Conservation (phyloP, 2,329 filamentous ascomycete genomes). For the Harringtonia lauricola region DNA sequence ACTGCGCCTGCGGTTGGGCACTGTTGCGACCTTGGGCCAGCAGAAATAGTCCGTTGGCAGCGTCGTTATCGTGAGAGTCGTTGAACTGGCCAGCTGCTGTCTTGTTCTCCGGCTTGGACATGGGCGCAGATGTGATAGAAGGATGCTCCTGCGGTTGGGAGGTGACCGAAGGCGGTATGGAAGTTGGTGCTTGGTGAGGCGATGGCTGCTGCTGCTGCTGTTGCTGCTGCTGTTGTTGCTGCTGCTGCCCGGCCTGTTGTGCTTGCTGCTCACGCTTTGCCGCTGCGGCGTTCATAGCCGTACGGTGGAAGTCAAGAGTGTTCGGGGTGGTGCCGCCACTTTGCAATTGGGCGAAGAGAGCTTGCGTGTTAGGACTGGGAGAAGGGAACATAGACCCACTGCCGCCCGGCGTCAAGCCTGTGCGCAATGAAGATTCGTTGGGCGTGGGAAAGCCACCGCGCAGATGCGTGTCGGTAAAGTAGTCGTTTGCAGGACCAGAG, state of each 20-base stretch:
- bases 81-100: constrained; percentile 54
- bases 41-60: constrained; percentile 88
- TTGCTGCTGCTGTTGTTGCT: constrained; percentile 10
- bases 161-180: constrained; percentile 19
- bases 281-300: constrained; percentile 71
- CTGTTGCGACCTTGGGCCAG: constrained; percentile 61
- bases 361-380: constrained; percentile 77
- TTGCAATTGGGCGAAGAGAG: constrained; percentile 67
- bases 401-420: constrained; percentile 85
- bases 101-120: constrained; percentile 37
- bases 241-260: constrained; percentile 20
- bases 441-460: constrained; percentile 84
- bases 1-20: constrained; percentile 37
- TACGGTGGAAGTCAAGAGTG: constrained; percentile 89
- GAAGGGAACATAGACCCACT: constrained; percentile 96
- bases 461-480: constrained; percentile 73
- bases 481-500: constrained; percentile 73
- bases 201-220: constrained; percentile 21
- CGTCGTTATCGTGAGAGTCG: constrained; percentile 89
- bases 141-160: constrained; percentile 44
- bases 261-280: constrained; percentile 44
- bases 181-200: constrained; percentile 10
- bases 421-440: constrained; percentile 88
- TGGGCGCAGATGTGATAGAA: constrained; percentile 23
- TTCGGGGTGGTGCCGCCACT: constrained; percentile 78